These are phyloP conservation scores for Rickenella mellea DNA, from an alignment of 768 basidiomycete genomes.

Conservation along the genomic window DNA sequence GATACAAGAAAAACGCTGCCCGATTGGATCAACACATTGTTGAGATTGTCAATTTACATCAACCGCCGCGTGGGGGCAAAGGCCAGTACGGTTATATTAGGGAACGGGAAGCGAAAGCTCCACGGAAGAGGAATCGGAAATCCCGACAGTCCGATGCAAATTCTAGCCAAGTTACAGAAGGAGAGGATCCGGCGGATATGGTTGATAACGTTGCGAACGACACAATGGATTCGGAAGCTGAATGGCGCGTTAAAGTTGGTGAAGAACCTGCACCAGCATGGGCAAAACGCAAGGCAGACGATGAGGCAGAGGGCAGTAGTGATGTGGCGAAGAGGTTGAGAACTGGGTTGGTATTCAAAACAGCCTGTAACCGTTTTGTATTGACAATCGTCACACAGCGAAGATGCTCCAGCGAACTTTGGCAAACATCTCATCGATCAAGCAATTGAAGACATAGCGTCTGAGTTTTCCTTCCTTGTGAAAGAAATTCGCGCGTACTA, in stretches of 20 bases:
- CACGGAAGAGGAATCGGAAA: conserved; percentile 37
- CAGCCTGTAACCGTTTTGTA: no score
- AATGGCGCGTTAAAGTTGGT: conserved; percentile 62
- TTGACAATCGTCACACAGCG: neutral
- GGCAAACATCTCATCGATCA: conserved; percentile 52
- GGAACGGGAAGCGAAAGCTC: conserved; percentile 58
- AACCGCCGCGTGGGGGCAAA: conserved; percentile 61
- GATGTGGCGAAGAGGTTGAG: conserved; percentile 46
- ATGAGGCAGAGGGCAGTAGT: no score
- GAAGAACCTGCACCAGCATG: conserved; percentile 55
- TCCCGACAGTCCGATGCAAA: no score
- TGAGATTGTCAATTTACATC: conserved; percentile 59
- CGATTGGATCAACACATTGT: conserved; percentile 60
- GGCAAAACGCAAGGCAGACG: conserved; percentile 47
- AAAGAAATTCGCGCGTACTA: conserved; percentile 77
- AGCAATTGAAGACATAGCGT: conserved; percentile 55
- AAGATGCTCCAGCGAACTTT: neutral
- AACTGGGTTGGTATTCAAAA: no score
- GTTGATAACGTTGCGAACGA: neutral
- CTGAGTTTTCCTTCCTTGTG: conserved; percentile 58
- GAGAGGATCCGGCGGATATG: neutral
- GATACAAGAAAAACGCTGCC: conserved; percentile 74
- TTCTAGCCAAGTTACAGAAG: neutral
- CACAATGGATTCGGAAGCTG: conserved; percentile 34
- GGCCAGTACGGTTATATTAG: conserved; percentile 77